Conservation (phyloP, 345 rosid genomes). For the Bruguiera gymnorhiza region DNA sequence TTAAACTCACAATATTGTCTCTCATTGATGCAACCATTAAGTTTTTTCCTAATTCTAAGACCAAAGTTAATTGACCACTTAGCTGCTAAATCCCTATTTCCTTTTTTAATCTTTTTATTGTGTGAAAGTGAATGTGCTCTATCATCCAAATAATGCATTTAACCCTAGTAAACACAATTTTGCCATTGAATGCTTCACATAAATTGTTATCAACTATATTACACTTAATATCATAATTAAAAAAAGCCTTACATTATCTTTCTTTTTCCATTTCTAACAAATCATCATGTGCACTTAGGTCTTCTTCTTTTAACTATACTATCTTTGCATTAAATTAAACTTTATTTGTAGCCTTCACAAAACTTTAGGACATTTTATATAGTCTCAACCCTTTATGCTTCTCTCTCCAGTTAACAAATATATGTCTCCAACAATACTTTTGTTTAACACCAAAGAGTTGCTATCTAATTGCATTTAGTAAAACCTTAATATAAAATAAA, state of each 20-base stretch:
- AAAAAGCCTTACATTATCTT: background rate
- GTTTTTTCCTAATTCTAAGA: too few species aligned
- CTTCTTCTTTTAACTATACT: background rate
- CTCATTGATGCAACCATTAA: too few species aligned
- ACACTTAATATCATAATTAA: background rate
- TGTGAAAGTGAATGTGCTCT: accelerated
- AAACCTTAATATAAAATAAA: background rate
- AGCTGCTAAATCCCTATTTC: too few species aligned
- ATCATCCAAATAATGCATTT: background rate
- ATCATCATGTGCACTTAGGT: background rate
- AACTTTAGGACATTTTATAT: background rate
- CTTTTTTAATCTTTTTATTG: background rate
- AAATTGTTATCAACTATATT: background rate
- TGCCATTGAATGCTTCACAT: background rate
- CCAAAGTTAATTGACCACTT: too few species aligned
- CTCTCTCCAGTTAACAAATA: background rate
- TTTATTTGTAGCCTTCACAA: background rate
- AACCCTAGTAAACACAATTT: background rate
- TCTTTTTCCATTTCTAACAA: background rate
- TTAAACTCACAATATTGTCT: too few species aligned
- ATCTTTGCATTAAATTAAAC: background rate
- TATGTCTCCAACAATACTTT: background rate
- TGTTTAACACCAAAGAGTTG: background rate
- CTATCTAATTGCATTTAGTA: background rate
- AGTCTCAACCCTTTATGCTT: background rate